Conservation (phyloP, 1,139 yeast genomes). For the Geotrichum reessii region DNA sequence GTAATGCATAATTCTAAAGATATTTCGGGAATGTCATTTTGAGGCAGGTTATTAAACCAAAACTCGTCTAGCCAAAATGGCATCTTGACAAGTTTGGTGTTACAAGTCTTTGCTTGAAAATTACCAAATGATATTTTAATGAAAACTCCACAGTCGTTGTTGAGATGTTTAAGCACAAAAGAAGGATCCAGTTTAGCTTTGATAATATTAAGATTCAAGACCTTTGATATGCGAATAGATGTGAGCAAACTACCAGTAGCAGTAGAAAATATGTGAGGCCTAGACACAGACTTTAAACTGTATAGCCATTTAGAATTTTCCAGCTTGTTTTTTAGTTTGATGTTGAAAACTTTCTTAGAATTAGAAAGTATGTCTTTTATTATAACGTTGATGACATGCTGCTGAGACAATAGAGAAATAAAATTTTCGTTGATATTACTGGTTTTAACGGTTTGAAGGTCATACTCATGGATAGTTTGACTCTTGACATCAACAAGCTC, state of each 20-base stretch:
- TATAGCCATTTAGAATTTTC: slow-evolving; percentile 60
- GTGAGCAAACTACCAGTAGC: slow-evolving; percentile 30
- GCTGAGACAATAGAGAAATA: slow-evolving; percentile 6
- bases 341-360: neutral
- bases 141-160: slow-evolving; percentile 23
- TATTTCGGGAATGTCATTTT: slow-evolving; percentile 22
- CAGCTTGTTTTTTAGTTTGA: slow-evolving; percentile 4
- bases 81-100: slow-evolving; percentile 36
- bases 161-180: slow-evolving; percentile 28
- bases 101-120: slow-evolving; percentile 54
- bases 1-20: slow-evolving; percentile 1
- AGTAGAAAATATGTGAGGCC: slow-evolving; percentile 48
- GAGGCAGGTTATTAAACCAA: slow-evolving; percentile 39
- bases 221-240: slow-evolving; percentile 51
- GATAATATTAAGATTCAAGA: slow-evolving; percentile 52
- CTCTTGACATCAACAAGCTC: neutral
- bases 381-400: slow-evolving; percentile 1
- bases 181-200: slow-evolving; percentile 47
- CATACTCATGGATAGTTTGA: neutral
- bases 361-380: neutral
- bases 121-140: slow-evolving; percentile 53
- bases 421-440: slow-evolving; percentile 7
- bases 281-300: slow-evolving; percentile 62
- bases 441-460: slow-evolving; percentile 1
- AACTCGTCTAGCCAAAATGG: slow-evolving; percentile 59